Evolutionary conservation across 2,329 filamentous ascomycete genomes (phyloP).

Genomic region (Tolypocladium guangdongense): DNA sequence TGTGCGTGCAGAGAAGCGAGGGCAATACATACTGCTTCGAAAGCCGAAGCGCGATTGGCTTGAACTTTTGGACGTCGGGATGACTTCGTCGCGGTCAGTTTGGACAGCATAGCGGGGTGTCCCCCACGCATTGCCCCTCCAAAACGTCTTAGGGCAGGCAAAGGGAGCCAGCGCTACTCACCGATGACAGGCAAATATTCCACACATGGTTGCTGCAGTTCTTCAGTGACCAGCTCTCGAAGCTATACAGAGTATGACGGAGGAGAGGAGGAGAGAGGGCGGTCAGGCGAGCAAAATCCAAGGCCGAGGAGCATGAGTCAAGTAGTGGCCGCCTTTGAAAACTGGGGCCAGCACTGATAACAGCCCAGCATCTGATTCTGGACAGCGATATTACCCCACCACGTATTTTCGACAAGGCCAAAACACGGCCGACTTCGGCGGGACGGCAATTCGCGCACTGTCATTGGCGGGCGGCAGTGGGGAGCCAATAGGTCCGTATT

Average conservation of each 20-base stretch:
- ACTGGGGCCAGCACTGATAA: slow-evolving; percentile 2
- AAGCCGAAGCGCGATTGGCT: slow-evolving; percentile 86
- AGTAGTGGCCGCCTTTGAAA: slow-evolving; percentile 2
- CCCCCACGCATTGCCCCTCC: slow-evolving; percentile 15
- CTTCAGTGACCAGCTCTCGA: neutral
- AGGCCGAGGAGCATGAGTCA: slow-evolving; percentile 8
- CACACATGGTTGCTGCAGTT: slow-evolving; percentile 63
- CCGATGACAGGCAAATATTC: slow-evolving; percentile 92
- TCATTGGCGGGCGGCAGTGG: slow-evolving; percentile 5
- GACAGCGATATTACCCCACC: neutral
- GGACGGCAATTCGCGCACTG: slow-evolving; percentile 1
- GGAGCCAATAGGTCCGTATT: too few species aligned
- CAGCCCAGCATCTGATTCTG: neutral
- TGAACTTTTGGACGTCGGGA: slow-evolving; percentile 92
- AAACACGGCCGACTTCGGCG: slow-evolving; percentile 10
- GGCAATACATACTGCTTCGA: slow-evolving; percentile 69
- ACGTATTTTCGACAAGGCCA: neutral
- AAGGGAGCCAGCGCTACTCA: slow-evolving; percentile 30
- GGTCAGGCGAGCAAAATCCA: neutral
- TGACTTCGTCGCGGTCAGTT: slow-evolving; percentile 42
- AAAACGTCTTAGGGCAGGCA: slow-evolving; percentile 8
- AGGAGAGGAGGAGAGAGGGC: slow-evolving; percentile 1
- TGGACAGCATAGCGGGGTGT: slow-evolving; percentile 18
- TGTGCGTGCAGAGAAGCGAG: neutral
- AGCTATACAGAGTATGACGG: slow-evolving; percentile 1